Evolutionary conservation across 148 eudicot species (phyloP).

Genomic region (Arctostaphylos glauca): DNA sequence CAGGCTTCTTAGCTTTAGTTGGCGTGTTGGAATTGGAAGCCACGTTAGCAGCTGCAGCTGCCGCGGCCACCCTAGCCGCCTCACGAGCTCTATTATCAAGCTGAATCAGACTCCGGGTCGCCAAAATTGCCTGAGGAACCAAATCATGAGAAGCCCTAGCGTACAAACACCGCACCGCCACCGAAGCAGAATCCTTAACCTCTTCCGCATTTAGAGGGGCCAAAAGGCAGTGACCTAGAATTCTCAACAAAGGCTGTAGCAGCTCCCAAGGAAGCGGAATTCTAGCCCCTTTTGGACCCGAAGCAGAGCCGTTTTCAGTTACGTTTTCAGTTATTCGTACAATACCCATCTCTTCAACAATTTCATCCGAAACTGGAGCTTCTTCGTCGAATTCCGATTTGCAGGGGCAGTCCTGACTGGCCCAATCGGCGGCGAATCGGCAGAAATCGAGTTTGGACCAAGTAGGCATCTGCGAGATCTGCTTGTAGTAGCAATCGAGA

Average conservation of each 20-base stretch:
- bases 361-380: slow-evolving; percentile 3
- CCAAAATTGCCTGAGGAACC: slow-evolving; percentile 79
- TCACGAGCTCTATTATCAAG: slow-evolving; percentile 62
- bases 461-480: slow-evolving; percentile 77
- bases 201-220: slow-evolving; percentile 62
- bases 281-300: slow-evolving; percentile 28
- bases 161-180: slow-evolving; percentile 64
- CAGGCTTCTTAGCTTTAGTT: slow-evolving; percentile 71
- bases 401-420: slow-evolving; percentile 73
- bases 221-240: slow-evolving; percentile 80
- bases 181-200: slow-evolving; percentile 58
- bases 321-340: slow-evolving; percentile 20
- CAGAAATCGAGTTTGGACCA: slow-evolving; percentile 89
- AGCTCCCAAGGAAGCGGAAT: slow-evolving; percentile 93
- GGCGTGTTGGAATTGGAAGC: slow-evolving; percentile 72
- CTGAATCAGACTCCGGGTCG: slow-evolving; percentile 73
- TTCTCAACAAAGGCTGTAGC: slow-evolving; percentile 74
- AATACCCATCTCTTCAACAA: slow-evolving; percentile 19
- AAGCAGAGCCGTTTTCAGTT: slow-evolving; percentile 3
- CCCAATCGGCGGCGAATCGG: slow-evolving; percentile 66
- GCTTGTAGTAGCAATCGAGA: slow-evolving; percentile 60
- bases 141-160: slow-evolving; percentile 90
- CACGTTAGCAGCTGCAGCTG: slow-evolving; percentile 29
- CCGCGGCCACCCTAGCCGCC: slow-evolving; percentile 31
- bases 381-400: slow-evolving; percentile 40